Evolutionary conservation across 306 rosid species (phyloP), one percentile per base, ranked within the genome.

Genomic region (Carpinus viminea): DNA sequence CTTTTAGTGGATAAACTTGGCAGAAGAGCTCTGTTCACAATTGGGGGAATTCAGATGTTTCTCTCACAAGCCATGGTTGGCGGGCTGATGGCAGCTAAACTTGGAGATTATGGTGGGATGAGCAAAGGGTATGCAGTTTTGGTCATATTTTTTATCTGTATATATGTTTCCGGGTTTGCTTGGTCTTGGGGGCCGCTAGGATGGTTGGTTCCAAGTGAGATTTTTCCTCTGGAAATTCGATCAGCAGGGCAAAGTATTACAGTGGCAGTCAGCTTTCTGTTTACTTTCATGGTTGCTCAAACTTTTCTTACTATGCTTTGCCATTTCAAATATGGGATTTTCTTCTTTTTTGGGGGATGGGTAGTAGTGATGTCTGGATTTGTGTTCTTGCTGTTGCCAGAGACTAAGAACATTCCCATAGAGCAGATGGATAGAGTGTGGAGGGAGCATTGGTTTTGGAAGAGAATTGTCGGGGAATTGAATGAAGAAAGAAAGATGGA

Each of bases 101-200:
- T 77, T 0, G 74, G 74, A 2, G 68, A 68, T 26, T 74, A 68
- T 20, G 75, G 54, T 4, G 64, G 24, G 36, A 13, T 77, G 43
- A 38, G 75, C 38, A 77, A 68, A 77, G 80, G 74, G 65, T 77
- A 68, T 68, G 55, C 68, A 1, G 53, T 54, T 43, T 38, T 77
- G 65, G 74, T 77, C n/a, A 53, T 77, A 48, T 4, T 31, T 51
- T 34, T 77, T 68, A 68, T 77, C 4, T 28, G 80, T 7, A 17
- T 77, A 2, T 77, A 68, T 26, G 69, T 77, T 0, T 68, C 75
- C 34, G 80, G 80, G 43, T 77, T 68, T 51, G n/a, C 20, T 5
- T 77, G 80, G 74, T 77, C 80, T 12, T 77, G 80, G 80, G 80
- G 75, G 13, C 75, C 80, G 13, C 7, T 77, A 4, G 74, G 68